Percentiles rank a stretch among this genome's conserved stretches.
Evolutionary conservation across 2,329 filamentous ascomycete genomes (phyloP).

Genomic region (Fusarium buharicum): DNA sequence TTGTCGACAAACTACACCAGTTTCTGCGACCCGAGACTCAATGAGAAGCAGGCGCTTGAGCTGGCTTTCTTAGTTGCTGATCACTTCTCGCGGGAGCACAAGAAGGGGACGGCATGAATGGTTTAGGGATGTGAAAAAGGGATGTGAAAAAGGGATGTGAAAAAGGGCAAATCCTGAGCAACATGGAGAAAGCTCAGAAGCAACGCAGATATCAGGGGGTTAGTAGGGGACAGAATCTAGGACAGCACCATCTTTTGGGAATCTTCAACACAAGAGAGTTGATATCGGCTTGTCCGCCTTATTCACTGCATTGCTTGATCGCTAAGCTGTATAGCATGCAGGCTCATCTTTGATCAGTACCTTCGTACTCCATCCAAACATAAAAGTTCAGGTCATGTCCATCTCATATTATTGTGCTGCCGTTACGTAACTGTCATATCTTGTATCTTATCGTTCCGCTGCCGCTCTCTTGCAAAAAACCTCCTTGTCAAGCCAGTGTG

Average conservation of each 20-base stretch:
- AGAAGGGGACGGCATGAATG: constrained; percentile 7
- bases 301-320: constrained; percentile 21
- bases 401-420: constrained; percentile 34
- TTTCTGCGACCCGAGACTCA: constrained; percentile 93
- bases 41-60: constrained; percentile 97
- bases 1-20: constrained; percentile 91
- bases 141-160: not conserved
- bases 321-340: constrained; percentile 25
- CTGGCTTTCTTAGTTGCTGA: constrained; percentile 93
- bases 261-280: constrained; percentile 2
- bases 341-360: constrained; percentile 8
- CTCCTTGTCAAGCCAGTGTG: constrained; percentile 47
- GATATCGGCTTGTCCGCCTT: constrained; percentile 5
- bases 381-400: constrained; percentile 27
- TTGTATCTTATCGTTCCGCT: constrained; percentile 16
- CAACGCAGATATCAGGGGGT: not conserved
- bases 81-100: constrained; percentile 65
- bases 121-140: not conserved
- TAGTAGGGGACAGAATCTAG: not conserved
- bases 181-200: not conserved
- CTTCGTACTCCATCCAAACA: constrained; percentile 1
- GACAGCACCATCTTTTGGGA: constrained; percentile 9
- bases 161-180: not conserved
- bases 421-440: constrained; percentile 31
- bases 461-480: not conserved